phyloP scores from a whole-genome alignment of 805 yeast genomes.

The Priceomyces castillae region DNA sequence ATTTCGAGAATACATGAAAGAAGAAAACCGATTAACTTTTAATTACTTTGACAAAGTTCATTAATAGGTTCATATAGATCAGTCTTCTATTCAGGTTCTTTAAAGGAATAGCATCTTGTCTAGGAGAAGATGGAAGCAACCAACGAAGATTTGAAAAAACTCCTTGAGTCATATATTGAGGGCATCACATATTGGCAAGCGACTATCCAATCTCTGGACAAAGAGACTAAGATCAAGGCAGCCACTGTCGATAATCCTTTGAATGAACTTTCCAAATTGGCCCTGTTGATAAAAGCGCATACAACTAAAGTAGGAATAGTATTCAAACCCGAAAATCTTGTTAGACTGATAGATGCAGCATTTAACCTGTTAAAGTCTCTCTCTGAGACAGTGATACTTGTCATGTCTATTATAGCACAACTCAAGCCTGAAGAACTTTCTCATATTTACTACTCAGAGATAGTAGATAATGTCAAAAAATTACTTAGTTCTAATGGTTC shows the following conservation, averaged over 20 bases:
- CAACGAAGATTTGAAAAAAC: slow-evolving; percentile 19
- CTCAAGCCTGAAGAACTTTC: slow-evolving; percentile 26
- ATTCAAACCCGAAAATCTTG: slow-evolving; percentile 55
- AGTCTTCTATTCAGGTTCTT: too few relatives aligned
- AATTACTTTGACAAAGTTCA: too few relatives aligned
- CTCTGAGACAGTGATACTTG: slow-evolving; percentile 41
- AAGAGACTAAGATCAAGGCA: slow-evolving; percentile 20
- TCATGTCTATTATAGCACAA: slow-evolving; percentile 43
- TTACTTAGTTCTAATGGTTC: slow-evolving; percentile 5
- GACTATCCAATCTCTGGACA: slow-evolving; percentile 11
- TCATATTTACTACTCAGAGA: slow-evolving; percentile 38
- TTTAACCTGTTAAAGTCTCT: slow-evolving; percentile 46
- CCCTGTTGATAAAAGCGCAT: slow-evolving; percentile 65
- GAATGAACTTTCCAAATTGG: slow-evolving; percentile 57
- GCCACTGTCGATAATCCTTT: slow-evolving; percentile 45
- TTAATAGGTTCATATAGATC: too few relatives aligned
- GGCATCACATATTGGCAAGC: slow-evolving; percentile 30
- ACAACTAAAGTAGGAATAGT: slow-evolving; percentile 73
- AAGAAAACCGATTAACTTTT: too few relatives aligned
- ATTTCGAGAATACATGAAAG: too few relatives aligned
- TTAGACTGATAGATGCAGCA: slow-evolving; percentile 44
- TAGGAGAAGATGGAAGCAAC: slow-evolving; percentile 12
- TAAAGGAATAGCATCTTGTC: too few relatives aligned
- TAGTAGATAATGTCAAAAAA: slow-evolving; percentile 20
- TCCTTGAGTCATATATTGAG: slow-evolving; percentile 28